These are phyloP conservation scores for Chlamydomonas incerta DNA, from an alignment of 139 green algal species.

Conservation along the genomic window DNA sequence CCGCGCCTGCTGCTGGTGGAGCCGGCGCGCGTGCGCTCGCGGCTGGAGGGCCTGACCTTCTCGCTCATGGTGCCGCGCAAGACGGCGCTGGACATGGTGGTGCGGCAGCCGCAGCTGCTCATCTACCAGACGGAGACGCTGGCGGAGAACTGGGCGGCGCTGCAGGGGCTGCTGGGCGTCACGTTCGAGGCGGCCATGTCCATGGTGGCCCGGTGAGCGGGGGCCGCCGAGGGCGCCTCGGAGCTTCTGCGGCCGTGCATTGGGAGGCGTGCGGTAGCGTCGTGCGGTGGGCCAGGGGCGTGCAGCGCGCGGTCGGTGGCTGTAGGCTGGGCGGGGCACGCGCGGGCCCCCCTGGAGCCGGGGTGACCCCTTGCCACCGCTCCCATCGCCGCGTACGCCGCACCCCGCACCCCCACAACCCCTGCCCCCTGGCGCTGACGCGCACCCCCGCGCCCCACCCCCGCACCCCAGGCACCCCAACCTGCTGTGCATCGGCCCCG, in stretches of 20 bases:
- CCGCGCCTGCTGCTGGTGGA: conserved; percentile 43
- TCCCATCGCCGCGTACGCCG: too few relatives aligned
- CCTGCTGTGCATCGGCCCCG: neutral
- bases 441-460: too few relatives aligned
- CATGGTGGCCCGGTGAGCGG: conserved; percentile 14
- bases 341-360: too few relatives aligned
- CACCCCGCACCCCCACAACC: too few relatives aligned
- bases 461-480: conserved; percentile 17
- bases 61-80: conserved; percentile 18
- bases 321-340: too few relatives aligned
- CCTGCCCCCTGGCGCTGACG: too few relatives aligned
- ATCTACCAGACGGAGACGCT: conserved; percentile 43
- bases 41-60: conserved; percentile 26
- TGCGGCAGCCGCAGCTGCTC: conserved; percentile 52
- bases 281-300: too few relatives aligned
- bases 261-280: too few relatives aligned
- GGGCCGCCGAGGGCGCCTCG: too few relatives aligned
- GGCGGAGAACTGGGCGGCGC: conserved; percentile 26
- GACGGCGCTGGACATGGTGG: conserved; percentile 44
- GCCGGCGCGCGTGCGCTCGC: neutral
- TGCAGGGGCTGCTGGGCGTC: conserved; percentile 36
- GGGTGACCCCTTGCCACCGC: too few relatives aligned
- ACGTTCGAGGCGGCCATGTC: conserved; percentile 29
- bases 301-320: too few relatives aligned
- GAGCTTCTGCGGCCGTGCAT: too few relatives aligned